Percentiles rank a stretch among this genome's conserved stretches.
Conservation (phyloP, 2,329 filamentous ascomycete genomes). For the Fusarium decemcellulare region DNA sequence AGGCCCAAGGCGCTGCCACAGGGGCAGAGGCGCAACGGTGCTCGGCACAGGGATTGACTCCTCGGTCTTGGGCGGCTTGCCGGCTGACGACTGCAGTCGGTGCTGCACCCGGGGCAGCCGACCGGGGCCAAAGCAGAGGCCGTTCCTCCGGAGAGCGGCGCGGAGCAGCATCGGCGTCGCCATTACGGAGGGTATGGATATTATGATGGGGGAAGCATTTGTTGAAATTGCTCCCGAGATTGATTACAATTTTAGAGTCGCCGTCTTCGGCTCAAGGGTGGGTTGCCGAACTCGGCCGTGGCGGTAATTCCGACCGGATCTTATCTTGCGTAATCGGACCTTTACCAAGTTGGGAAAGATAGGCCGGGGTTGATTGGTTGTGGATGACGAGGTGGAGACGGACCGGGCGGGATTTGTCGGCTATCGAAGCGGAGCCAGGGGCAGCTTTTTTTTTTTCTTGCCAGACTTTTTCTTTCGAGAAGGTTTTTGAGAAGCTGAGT, state of each 20-base stretch:
- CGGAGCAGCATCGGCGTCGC: conserved; percentile 37
- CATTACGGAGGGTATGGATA: conserved; percentile 19
- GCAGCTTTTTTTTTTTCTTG: background rate
- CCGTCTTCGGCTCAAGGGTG: conserved; percentile 6
- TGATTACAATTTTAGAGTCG: no score
- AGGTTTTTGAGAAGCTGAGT: background rate
- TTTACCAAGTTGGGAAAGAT: background rate
- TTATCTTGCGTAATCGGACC: conserved; percentile 3
- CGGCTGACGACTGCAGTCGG: conserved; percentile 32
- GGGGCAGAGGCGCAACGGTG: conserved; percentile 50
- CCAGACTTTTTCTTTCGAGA: background rate
- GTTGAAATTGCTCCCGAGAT: no score
- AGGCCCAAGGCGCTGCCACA: conserved; percentile 72
- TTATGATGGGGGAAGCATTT: no score
- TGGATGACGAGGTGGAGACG: background rate
- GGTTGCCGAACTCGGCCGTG: conserved; percentile 36
- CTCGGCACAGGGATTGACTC: conserved; percentile 35
- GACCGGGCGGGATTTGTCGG: conserved; percentile 4
- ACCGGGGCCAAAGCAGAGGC: conserved; percentile 8
- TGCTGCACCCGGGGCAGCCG: conserved; percentile 33
- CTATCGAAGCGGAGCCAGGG: conserved; percentile 12
- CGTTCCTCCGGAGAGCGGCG: conserved; percentile 27
- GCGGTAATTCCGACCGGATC: conserved; percentile 27
- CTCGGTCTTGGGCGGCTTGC: conserved; percentile 26
- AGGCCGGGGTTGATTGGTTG: conserved; percentile 23